A percentile compares a stretch with the other conserved stretches of the same genome.
phyloP scores from a whole-genome alignment of 2,329 filamentous ascomycete species.

The Macroventuria anomochaeta region DNA sequence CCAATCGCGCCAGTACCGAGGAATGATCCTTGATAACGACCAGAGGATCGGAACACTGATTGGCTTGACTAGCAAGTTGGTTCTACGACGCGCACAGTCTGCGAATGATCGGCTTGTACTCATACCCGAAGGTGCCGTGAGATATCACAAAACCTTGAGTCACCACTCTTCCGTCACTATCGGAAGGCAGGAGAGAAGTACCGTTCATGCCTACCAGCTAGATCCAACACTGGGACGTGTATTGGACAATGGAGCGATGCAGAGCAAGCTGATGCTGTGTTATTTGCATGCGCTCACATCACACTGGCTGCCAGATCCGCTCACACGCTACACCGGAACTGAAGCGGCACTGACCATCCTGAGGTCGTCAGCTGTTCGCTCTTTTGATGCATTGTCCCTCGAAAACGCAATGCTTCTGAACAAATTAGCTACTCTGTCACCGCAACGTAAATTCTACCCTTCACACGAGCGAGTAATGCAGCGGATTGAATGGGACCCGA shows the following conservation, averaged over 20 bases:
- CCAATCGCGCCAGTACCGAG: constrained; percentile 34
- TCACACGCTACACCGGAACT: constrained; percentile 60
- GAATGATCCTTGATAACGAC: constrained; percentile 33
- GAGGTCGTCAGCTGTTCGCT: constrained; percentile 56
- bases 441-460: constrained; percentile 55
- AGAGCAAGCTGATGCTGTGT: constrained; percentile 59
- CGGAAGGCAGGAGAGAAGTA: constrained; percentile 18
- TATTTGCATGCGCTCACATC: constrained; percentile 64
- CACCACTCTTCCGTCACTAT: constrained; percentile 25
- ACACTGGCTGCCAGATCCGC: constrained; percentile 57
- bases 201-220: constrained; percentile 56
- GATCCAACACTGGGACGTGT: constrained; percentile 60
- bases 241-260: constrained; percentile 57
- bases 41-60: constrained; percentile 34
- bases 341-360: constrained; percentile 62
- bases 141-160: background rate
- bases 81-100: constrained; percentile 20
- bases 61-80: constrained; percentile 35
- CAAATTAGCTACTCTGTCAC: constrained; percentile 42
- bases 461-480: constrained; percentile 52
- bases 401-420: constrained; percentile 28
- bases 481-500: constrained; percentile 50
- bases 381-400: constrained; percentile 51
- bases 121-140: constrained; percentile 37
- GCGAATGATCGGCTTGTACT: constrained; percentile 45